Conservation (phyloP, 1,139 yeast species). For the Lodderomyces metapsilosis region DNA sequence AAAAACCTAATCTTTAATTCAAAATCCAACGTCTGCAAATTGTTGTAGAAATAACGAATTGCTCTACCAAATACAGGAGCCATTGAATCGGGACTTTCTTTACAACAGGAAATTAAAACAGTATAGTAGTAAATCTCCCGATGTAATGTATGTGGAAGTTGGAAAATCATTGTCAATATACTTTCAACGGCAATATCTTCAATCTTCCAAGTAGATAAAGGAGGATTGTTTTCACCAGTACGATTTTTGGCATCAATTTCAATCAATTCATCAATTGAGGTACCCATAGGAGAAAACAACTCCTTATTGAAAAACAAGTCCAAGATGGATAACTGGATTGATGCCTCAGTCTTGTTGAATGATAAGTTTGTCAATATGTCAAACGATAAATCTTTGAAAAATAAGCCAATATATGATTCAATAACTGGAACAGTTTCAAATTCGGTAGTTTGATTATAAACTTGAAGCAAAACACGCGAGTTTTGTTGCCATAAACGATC, state of each 20-base stretch:
- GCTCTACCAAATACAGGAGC: conserved; percentile 97
- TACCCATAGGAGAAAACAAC: conserved; percentile 80
- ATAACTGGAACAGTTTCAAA: conserved; percentile 75
- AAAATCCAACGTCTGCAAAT: conserved; percentile 67
- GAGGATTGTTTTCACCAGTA: conserved; percentile 44
- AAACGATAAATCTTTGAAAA: conserved; percentile 71
- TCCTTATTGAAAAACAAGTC: conserved; percentile 71
- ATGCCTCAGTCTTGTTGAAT: conserved; percentile 84
- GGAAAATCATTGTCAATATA: conserved; percentile 73
- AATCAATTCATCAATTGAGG: conserved; percentile 69
- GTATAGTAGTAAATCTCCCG: conserved; percentile 80
- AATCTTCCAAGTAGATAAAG: conserved; percentile 76
- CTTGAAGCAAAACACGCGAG: conserved; percentile 64
- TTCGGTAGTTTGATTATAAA: conserved; percentile 50
- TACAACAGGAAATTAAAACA: conserved; percentile 86
- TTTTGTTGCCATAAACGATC: conserved; percentile 41
- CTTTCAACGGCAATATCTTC: conserved; percentile 90
- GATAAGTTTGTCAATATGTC: conserved; percentile 81
- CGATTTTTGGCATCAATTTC: conserved; percentile 37
- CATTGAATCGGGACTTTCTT: conserved; percentile 81
- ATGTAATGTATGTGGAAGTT: conserved; percentile 66
- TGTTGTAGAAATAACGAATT: conserved; percentile 74
- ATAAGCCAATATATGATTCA: conserved; percentile 51
- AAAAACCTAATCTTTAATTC: conserved; percentile 72
- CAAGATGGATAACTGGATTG: conserved; percentile 75